Base-by-base conservation (phyloP, 225 moss, liverwort and hornwort genomes). In the Polytrichum formosum region DNA sequence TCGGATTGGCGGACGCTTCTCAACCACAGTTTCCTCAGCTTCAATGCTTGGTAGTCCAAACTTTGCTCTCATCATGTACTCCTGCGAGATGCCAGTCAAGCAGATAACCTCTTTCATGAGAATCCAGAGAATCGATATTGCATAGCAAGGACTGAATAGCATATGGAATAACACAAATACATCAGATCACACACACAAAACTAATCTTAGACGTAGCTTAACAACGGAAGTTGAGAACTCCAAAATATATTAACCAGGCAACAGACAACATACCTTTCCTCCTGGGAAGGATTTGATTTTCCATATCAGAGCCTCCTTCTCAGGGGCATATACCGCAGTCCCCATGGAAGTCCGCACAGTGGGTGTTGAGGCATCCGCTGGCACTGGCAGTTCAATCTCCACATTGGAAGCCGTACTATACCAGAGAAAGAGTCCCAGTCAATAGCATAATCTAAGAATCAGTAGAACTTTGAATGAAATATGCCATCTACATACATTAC, bases 211-310 rank as follows among this genome's bases (percentile, higher is more conserved):
- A 35, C 35, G 0, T 35, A 35, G 35, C 35, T 35, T 13, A 46
- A 13, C 37, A 37, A 46, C 4, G 0, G 3, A 46, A 46, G 2
- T 46, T 46, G 46, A 16, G 16, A 46, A 3, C 46, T 46, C 13
- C 16, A 16, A 13, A 13, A 13, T 46, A 46, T 13, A 2, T 1
- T 1, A 31, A 31, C 31, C 6, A 37, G 37, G 8, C 37, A 13
- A 37, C 3, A 10, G 46, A 46, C 2, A 46, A 35, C 27, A 23
- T 80, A 91, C 97, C 97, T 98, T 98, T 76, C 97, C 97, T 72
- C 97, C 97, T 63, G 97, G 92, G 67, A 98, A 98, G 30, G 97
- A 98, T 72, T 98, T 98, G 10, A 98, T 98, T 78, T 98, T 98
- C 97, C 97, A 98, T 18, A 98, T 79, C 46, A 98, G 73, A 67